phyloP scores from a whole-genome alignment of 441 rosid genomes.

The Erodium texanum region DNA sequence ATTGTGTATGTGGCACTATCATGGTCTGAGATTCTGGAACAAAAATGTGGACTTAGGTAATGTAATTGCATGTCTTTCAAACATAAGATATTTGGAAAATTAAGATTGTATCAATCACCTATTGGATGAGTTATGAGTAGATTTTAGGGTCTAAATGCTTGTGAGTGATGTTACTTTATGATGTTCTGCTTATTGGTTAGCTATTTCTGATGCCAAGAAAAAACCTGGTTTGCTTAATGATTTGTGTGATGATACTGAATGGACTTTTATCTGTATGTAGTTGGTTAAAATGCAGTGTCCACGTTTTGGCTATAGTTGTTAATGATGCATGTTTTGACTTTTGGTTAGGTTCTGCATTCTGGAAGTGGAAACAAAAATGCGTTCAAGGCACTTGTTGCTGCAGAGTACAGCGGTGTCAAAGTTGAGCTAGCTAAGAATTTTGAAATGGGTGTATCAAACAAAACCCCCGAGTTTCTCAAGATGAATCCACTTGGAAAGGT shows the following conservation, averaged over 20 bases:
- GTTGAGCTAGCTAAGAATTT: constrained; percentile 27
- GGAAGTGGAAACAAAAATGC: constrained; percentile 9
- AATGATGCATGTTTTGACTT: neutral
- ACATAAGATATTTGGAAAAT: neutral
- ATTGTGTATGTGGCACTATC: neutral
- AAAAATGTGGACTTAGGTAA: no score
- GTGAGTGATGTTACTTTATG: no score
- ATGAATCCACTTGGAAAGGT: constrained; percentile 64
- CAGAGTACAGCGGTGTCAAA: constrained; percentile 24
- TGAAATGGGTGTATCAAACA: constrained; percentile 54
- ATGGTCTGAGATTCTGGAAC: neutral
- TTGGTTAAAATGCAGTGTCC: neutral
- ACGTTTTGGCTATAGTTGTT: neutral
- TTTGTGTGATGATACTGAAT: no score
- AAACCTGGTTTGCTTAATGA: no score
- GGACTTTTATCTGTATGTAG: no score
- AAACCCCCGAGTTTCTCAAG: constrained; percentile 45
- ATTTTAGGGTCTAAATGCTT: no score
- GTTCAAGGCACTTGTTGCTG: constrained; percentile 21
- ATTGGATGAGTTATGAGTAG: neutral
- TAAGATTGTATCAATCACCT: neutral
- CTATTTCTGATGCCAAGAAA: neutral
- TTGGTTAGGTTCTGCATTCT: constrained; percentile 10
- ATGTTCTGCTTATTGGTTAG: neutral
- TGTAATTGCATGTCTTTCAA: neutral